phyloP scores from a whole-genome alignment of 441 rosid species.

The Arabidopsis lyrata region DNA sequence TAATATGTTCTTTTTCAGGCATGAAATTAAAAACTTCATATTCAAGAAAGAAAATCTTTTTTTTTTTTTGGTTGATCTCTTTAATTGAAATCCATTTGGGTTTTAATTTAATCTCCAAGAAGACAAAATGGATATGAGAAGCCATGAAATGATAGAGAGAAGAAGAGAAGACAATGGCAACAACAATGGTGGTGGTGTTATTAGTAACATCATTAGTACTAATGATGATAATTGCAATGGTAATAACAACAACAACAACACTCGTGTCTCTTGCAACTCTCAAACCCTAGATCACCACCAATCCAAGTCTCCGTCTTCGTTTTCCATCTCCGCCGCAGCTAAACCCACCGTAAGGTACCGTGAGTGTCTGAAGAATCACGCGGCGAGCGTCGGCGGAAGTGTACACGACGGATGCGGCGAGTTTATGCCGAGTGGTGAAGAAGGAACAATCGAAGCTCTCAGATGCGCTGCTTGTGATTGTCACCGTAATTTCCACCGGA shows the following conservation, averaged over 20 bases:
- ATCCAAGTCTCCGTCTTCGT: slow-evolving; percentile 33
- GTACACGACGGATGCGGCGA: slow-evolving; percentile 94
- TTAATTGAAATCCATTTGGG: slow-evolving; percentile 19
- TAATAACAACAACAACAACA: slow-evolving; percentile 45
- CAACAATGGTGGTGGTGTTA: slow-evolving; percentile 12
- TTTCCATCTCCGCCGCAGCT: slow-evolving; percentile 46
- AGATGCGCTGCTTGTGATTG: slow-evolving; percentile 95
- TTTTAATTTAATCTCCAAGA: slow-evolving; percentile 45
- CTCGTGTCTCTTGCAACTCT: slow-evolving; percentile 54
- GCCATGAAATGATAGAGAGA: slow-evolving; percentile 51
- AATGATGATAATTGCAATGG: slow-evolving; percentile 50
- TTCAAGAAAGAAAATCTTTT: neutral
- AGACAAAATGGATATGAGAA: slow-evolving; percentile 50
- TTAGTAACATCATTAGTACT: slow-evolving; percentile 18
- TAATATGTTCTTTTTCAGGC: slow-evolving; percentile 42
- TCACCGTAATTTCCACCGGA: slow-evolving; percentile 95
- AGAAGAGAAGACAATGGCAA: slow-evolving; percentile 58
- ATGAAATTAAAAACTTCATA: slow-evolving; percentile 22
- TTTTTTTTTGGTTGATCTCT: neutral
- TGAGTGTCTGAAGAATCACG: slow-evolving; percentile 91
- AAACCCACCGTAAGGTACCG: slow-evolving; percentile 61
- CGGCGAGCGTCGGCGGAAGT: slow-evolving; percentile 82
- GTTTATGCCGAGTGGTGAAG: slow-evolving; percentile 95
- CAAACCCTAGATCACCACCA: slow-evolving; percentile 75
- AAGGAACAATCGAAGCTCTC: slow-evolving; percentile 72